Conservation (phyloP, 164 flowering plant genomes). For the Piper betle region DNA sequence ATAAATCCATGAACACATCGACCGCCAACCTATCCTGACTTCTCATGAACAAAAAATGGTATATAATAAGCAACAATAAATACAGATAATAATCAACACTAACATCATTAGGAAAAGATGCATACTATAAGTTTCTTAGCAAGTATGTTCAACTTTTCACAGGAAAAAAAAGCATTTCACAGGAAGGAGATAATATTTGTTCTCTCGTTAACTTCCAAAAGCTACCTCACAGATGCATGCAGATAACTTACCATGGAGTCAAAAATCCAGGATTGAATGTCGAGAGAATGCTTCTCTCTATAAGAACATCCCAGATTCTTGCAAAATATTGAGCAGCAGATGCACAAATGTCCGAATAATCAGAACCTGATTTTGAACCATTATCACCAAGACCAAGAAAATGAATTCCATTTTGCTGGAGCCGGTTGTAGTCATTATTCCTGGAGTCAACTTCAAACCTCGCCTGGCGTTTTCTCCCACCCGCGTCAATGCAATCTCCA, state of each 20-base stretch:
- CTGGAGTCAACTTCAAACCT: slow-evolving; percentile 32
- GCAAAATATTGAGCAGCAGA: slow-evolving; percentile 92
- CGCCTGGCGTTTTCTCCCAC: slow-evolving; percentile 52
- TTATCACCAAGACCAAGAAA: slow-evolving; percentile 38
- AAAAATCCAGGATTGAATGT: slow-evolving; percentile 82
- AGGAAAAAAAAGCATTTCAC: not conserved
- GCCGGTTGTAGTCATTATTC: slow-evolving; percentile 26
- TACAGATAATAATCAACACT: not conserved
- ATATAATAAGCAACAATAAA: not conserved
- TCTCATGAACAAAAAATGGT: slow-evolving; percentile 3
- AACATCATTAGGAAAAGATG: no score
- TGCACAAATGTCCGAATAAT: slow-evolving; percentile 68
- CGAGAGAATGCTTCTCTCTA: slow-evolving; percentile 78
- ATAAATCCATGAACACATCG: slow-evolving; percentile 73
- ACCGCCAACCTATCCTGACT: slow-evolving; percentile 81
- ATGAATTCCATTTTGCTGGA: slow-evolving; percentile 27
- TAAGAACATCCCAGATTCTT: slow-evolving; percentile 83
- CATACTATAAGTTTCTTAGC: not conserved
- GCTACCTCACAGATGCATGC: not conserved
- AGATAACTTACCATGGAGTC: slow-evolving; percentile 69
- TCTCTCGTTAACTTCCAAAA: not conserved
- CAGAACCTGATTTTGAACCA: slow-evolving; percentile 51
- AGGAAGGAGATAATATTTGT: not conserved
- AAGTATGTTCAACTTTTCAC: not conserved
- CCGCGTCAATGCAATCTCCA: slow-evolving; percentile 46